Conservation (phyloP, 1,284 basidiomycete genomes). For the Apiotrichum porosum region DNA sequence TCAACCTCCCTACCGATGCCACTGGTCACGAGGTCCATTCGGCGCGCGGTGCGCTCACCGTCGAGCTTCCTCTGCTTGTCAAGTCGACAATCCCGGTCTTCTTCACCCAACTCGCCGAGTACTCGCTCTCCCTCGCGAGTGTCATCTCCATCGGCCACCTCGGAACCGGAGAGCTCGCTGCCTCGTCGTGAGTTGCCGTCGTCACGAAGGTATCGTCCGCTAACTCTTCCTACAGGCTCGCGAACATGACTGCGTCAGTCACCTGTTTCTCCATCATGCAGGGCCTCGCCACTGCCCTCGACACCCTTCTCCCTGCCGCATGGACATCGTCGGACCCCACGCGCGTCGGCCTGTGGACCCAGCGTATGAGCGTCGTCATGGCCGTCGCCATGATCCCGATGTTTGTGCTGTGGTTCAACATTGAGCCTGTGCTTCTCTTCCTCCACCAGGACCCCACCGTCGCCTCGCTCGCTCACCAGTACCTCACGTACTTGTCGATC, state of each 20-base stretch:
- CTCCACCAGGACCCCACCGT: constrained; percentile 81
- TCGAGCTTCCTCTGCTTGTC: constrained; percentile 41
- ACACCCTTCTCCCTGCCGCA: constrained; percentile 82
- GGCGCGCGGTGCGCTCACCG: constrained; percentile 9
- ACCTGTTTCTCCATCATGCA: constrained; percentile 70
- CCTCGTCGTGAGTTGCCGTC: constrained; percentile 53
- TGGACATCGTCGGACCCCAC: constrained; percentile 81
- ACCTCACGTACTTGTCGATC: constrained; percentile 70
- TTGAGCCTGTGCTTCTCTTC: constrained; percentile 68
- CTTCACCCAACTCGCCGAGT: constrained; percentile 48
- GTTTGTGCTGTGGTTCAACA: constrained; percentile 64
- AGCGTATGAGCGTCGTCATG: constrained; percentile 74
- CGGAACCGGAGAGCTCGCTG: constrained; percentile 65
- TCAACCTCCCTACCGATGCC: constrained; percentile 39
- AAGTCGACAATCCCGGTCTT: constrained; percentile 41
- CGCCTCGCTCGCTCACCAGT: constrained; percentile 68
- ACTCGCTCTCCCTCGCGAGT: constrained; percentile 46
- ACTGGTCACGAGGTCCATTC: constrained; percentile 11
- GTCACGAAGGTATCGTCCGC: constrained; percentile 11
- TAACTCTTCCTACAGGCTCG: constrained; percentile 2
- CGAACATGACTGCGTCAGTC: constrained; percentile 35
- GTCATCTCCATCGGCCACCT: constrained; percentile 80
- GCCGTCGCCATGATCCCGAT: constrained; percentile 50
- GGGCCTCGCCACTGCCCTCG: constrained; percentile 76
- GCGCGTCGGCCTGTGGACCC: constrained; percentile 83